Conservation (phyloP, 306 rosid species). For the Quercus ilex region DNA sequence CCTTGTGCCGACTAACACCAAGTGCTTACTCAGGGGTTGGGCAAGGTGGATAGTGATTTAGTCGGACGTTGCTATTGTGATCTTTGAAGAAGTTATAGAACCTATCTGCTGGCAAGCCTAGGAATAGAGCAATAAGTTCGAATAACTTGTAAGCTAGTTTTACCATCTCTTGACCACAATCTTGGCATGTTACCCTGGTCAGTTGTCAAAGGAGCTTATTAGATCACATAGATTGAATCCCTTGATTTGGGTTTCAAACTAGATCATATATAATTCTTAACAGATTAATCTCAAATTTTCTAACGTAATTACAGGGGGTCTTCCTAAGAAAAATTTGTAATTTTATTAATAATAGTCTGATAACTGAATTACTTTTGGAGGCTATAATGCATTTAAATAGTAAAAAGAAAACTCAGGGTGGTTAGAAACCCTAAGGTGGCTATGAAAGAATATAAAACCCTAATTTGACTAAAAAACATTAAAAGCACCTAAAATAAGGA, state of each 20-base stretch:
- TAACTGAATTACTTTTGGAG: too few species aligned
- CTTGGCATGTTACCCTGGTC: slow-evolving; percentile 37
- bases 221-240: not conserved
- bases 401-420: too few species aligned
- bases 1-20: slow-evolving; percentile 64
- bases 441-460: too few species aligned
- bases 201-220: not conserved
- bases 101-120: slow-evolving; percentile 45
- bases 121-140: slow-evolving; percentile 49
- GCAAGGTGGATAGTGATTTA: slow-evolving; percentile 64
- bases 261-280: not conserved
- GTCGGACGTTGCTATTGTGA: slow-evolving; percentile 35
- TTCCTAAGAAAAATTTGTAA: too few species aligned
- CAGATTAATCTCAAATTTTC: too few species aligned
- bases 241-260: not conserved
- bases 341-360: too few species aligned
- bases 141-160: slow-evolving; percentile 41
- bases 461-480: too few species aligned
- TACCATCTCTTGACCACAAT: slow-evolving; percentile 42
- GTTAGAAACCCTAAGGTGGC: too few species aligned
- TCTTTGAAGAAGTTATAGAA: slow-evolving; percentile 46
- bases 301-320: too few species aligned
- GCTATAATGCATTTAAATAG: too few species aligned
- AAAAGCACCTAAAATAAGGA: too few species aligned
- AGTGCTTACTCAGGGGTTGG: slow-evolving; percentile 51